A percentile compares a stretch with the other conserved stretches of the same genome.
These are phyloP conservation scores for Aureobasidium zeae DNA, from an alignment of 2,329 filamentous ascomycete species.

Conservation along the genomic window DNA sequence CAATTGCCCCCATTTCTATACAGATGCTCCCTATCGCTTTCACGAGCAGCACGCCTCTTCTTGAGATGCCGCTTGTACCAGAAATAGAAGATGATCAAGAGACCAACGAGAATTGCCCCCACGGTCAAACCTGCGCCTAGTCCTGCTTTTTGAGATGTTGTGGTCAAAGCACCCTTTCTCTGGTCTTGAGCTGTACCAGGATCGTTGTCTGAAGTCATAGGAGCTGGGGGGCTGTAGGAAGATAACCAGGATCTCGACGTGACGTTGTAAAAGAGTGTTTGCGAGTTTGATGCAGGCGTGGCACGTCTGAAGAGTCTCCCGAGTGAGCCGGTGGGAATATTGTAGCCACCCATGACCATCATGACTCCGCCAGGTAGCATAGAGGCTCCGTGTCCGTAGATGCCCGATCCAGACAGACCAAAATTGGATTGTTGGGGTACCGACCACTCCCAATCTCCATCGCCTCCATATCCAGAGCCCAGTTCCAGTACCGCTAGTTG, in stretches of 20 bases:
- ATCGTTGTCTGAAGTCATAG: slow-evolving; percentile 1
- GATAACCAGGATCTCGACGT: slow-evolving; percentile 51
- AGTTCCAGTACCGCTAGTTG: slow-evolving; percentile 71
- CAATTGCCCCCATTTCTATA: slow-evolving; percentile 14
- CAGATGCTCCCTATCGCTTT: slow-evolving; percentile 16
- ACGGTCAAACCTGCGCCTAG: slow-evolving; percentile 38
- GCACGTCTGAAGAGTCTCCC: slow-evolving; percentile 30
- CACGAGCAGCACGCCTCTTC: slow-evolving; percentile 28
- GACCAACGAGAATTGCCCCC: slow-evolving; percentile 34
- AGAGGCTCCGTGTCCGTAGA: slow-evolving; percentile 53
- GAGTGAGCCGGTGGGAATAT: slow-evolving; percentile 35
- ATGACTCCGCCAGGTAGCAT: slow-evolving; percentile 54
- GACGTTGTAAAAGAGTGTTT: slow-evolving; percentile 51
- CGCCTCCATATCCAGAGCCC: slow-evolving; percentile 59
- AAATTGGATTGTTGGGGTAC: slow-evolving; percentile 45
- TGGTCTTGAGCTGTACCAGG: slow-evolving; percentile 22
- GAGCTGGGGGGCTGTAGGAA: slow-evolving; percentile 42
- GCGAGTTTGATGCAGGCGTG: slow-evolving; percentile 31
- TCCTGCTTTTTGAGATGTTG: slow-evolving; percentile 37
- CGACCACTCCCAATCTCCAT: slow-evolving; percentile 58
- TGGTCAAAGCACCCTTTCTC: slow-evolving; percentile 32
- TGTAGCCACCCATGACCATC: slow-evolving; percentile 52
- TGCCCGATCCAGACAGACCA: slow-evolving; percentile 36
- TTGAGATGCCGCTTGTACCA: slow-evolving; percentile 38
- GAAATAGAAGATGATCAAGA: slow-evolving; percentile 37